Percentiles rank a stretch among this genome's conserved stretches.
Conservation (phyloP, 345 rosid genomes). For the Firmiana major region DNA sequence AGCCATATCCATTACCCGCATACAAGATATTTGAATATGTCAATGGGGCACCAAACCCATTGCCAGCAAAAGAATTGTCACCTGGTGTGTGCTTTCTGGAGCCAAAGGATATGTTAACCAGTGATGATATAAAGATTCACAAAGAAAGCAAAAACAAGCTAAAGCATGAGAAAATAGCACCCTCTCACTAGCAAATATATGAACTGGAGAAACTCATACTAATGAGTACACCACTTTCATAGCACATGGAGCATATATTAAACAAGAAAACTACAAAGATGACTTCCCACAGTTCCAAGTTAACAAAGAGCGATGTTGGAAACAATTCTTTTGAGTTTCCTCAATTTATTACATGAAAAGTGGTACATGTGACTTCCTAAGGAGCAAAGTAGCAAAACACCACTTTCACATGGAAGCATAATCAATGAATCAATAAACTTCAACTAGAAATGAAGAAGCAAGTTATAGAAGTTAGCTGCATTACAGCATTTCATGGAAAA, state of each 20-base stretch:
- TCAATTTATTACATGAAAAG: background rate
- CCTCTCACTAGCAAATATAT: background rate
- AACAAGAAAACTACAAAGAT: background rate
- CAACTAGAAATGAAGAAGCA: background rate
- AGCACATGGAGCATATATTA: background rate
- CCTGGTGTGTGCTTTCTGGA: conserved; percentile 53
- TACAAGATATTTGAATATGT: conserved; percentile 39
- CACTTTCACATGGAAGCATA: background rate
- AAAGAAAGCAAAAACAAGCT: background rate
- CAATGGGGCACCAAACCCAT: conserved; percentile 48
- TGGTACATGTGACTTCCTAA: background rate
- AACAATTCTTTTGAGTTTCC: background rate
- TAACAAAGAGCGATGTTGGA: background rate
- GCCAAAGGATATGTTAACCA: conserved; percentile 34
- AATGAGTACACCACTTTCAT: background rate
- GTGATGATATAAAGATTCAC: conserved; percentile 20
- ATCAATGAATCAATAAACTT: background rate
- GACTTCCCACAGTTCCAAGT: background rate
- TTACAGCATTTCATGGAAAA: background rate
- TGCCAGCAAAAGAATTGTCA: conserved; percentile 53
- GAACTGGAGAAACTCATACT: background rate
- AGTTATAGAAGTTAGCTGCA: background rate
- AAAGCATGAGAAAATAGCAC: background rate
- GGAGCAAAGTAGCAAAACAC: conserved; percentile 1
- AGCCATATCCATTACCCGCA: conserved; percentile 45